Conservation (phyloP, 2,329 filamentous ascomycete species). For the Zasmidium angulare region DNA sequence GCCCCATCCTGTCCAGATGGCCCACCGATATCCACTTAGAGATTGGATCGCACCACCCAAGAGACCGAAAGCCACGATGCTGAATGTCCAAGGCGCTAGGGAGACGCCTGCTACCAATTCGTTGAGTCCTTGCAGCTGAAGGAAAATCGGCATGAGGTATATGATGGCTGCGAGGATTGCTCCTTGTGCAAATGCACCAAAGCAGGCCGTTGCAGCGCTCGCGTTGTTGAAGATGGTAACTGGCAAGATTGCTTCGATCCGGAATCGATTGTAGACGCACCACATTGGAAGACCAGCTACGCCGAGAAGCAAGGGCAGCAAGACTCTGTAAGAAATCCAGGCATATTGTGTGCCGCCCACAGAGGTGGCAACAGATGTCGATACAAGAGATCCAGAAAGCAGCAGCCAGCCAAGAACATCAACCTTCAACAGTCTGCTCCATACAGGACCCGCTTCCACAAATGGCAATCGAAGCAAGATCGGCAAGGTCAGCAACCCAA, state of each 20-base stretch:
- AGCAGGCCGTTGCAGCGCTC: constrained; percentile 32
- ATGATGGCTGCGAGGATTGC: constrained; percentile 6
- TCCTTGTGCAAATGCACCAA: constrained; percentile 10
- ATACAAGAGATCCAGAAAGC: constrained; percentile 3
- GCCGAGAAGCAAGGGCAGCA: constrained; percentile 9
- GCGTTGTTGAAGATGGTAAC: constrained; percentile 50
- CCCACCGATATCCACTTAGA: constrained; percentile 16
- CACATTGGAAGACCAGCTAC: constrained; percentile 50
- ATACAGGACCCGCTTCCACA: background rate
- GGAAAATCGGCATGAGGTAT: constrained; percentile 41
- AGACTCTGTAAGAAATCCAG: constrained; percentile 11
- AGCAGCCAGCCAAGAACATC: constrained; percentile 16
- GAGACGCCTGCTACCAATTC: constrained; percentile 22
- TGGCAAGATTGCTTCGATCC: constrained; percentile 51
- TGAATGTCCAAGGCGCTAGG: constrained; percentile 47
- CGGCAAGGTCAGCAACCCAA: constrained; percentile 42
- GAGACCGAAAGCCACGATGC: constrained; percentile 62
- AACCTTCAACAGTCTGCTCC: constrained; percentile 46
- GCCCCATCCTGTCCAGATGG: constrained; percentile 62
- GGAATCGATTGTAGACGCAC: constrained; percentile 17
- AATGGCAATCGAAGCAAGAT: constrained; percentile 5
- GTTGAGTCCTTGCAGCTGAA: constrained; percentile 32
- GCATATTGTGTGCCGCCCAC: constrained; percentile 8
- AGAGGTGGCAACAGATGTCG: constrained; percentile 8
- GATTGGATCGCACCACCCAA: constrained; percentile 55